These are phyloP conservation scores for Heterobasidion irregulare DNA, from an alignment of 1,284 basidiomycete genomes.

Conservation along the genomic window DNA sequence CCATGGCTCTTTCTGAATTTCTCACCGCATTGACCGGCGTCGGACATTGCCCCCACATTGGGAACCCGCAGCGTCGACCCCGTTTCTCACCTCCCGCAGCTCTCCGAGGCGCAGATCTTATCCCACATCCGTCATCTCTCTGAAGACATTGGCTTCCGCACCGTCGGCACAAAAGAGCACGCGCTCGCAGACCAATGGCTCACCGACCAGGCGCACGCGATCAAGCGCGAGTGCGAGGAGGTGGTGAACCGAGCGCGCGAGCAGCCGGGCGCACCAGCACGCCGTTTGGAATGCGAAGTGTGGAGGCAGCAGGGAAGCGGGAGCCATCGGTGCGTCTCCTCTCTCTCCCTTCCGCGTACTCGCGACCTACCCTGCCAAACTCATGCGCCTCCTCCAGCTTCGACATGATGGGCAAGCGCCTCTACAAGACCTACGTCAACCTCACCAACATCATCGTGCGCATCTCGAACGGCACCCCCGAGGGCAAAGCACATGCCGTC, in stretches of 20 bases:
- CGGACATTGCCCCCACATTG: neutral
- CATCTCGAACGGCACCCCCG: constrained; percentile 73
- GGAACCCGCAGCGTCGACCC: constrained; percentile 37
- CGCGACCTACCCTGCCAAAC: neutral
- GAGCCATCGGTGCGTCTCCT: constrained; percentile 60
- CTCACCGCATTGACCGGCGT: neutral
- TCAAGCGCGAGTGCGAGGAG: constrained; percentile 55
- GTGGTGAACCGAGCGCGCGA: constrained; percentile 23
- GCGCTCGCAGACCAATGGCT: constrained; percentile 83
- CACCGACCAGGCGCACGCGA: constrained; percentile 51
- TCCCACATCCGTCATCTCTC: constrained; percentile 56
- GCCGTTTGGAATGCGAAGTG: constrained; percentile 77
- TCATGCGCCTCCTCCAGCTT: constrained; percentile 42
- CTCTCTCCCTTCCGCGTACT: neutral
- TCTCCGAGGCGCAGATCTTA: constrained; percentile 64
- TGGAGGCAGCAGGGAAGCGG: constrained; percentile 85
- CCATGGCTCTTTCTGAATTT: neutral
- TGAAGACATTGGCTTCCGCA: constrained; percentile 86
- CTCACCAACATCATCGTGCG: constrained; percentile 88
- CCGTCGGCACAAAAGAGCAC: constrained; percentile 88
- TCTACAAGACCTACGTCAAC: constrained; percentile 89
- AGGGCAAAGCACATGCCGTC: constrained; percentile 74
- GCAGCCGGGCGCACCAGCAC: constrained; percentile 28
- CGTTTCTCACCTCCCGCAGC: constrained; percentile 49
- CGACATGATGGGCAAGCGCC: constrained; percentile 75